Conservation (phyloP, 192 early-diverging fungal species). For the Mortierella hygrophila region DNA sequence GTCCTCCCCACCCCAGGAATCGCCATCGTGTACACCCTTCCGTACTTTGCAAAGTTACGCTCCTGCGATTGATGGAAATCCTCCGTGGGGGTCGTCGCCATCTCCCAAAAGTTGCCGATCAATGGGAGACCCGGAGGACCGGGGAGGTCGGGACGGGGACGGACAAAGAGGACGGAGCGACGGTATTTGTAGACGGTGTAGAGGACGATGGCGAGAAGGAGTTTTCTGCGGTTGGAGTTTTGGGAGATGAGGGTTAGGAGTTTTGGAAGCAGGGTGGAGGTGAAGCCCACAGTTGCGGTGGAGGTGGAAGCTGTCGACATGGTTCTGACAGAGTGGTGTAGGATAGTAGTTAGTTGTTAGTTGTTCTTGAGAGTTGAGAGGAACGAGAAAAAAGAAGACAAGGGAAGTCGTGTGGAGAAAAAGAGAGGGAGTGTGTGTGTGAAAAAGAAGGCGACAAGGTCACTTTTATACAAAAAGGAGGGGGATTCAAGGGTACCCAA, state of each 20-base stretch:
- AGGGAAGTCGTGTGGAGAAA: not conserved
- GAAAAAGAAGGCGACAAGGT: not conserved
- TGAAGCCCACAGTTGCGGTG: not conserved
- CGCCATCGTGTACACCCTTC: constrained; percentile 23
- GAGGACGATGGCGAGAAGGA: constrained; percentile 5
- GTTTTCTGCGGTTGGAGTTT: not conserved
- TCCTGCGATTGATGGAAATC: constrained; percentile 8
- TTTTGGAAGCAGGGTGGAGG: not conserved
- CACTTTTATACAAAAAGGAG: too few species aligned
- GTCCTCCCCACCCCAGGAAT: constrained; percentile 25
- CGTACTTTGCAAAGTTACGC: constrained; percentile 12
- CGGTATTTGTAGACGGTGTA: constrained; percentile 41
- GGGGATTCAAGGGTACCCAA: too few species aligned
- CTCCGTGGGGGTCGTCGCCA: not conserved
- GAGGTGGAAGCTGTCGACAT: not conserved
- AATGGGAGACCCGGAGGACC: constrained; percentile 47
- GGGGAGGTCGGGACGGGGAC: constrained; percentile 30
- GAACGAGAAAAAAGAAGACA: not conserved
- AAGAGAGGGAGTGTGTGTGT: too few species aligned
- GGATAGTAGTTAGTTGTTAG: not conserved
- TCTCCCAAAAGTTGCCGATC: constrained; percentile 31
- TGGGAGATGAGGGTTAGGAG: not conserved
- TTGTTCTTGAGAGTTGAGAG: not conserved
- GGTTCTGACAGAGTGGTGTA: not conserved
- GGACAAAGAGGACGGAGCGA: constrained; percentile 19